Evolutionary conservation across 202 grass and related monocot species (phyloP), one percentile per base, ranked within the genome.

Genomic region (Musa balbisiana): DNA sequence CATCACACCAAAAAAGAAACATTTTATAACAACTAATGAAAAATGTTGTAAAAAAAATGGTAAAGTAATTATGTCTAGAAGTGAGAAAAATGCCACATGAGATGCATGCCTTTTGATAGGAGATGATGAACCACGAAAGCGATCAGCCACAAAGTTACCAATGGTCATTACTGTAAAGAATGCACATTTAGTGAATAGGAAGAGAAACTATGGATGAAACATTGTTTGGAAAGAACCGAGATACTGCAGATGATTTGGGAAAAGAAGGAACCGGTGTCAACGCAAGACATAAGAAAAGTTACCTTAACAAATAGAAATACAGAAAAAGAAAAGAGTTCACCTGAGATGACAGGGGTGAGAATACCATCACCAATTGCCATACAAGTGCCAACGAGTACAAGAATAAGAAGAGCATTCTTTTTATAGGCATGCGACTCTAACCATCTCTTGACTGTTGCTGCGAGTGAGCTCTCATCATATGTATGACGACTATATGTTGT

Each of bases 351-450:
- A 62, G 84, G 84, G 43, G 84, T 87, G 22, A 87, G 84, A 78
- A 87, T 87, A 14, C 84, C 84, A 79, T 86, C 84, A 19, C 84
- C 84, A 52, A 86, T 86, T 17, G 81, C 79, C 84, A 86, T 86
- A 70, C 84, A 86, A 33, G 84, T 86, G 14, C 84, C 84, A 43
- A 86, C 52, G 29, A 86, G 84, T 3, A 80, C 84, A 24, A 86
- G 70, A 64, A 65, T 76, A 72, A 87, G 84, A 67, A 87, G 76
- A 60, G 19, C 71, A 60, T 70, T 76, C 62, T 83, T 83, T 55
- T 76, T 72, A 53, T 69, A 83, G 29, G 70, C 62, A 26, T 64
- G 78, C 19, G 54, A 76, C 70, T 87, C 84, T 64, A 87, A 74
- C 53, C 80, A 76, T 68, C 73, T 55, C 73, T 71, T 80, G 62